A percentile compares a stretch with the other conserved stretches of the same genome.
These are phyloP conservation scores for Tylopilus microsporus DNA, from an alignment of 1,284 basidiomycete genomes.

Conservation along the genomic window DNA sequence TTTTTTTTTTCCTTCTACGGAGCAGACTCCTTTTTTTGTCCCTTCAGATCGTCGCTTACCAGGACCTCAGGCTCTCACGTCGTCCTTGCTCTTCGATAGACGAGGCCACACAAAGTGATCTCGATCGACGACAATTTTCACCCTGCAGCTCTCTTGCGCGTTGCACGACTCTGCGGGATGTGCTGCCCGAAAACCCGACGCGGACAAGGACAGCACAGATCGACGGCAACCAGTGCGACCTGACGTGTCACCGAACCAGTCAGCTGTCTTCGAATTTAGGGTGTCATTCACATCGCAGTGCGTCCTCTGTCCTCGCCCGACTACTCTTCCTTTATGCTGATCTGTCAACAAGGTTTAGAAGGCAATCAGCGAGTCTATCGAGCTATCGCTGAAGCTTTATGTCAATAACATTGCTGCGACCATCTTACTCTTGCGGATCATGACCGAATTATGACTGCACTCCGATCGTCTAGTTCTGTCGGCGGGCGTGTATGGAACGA, in stretches of 20 bases:
- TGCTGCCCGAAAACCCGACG: too few relatives aligned
- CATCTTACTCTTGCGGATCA: slow-evolving; percentile 75
- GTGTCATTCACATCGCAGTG: slow-evolving; percentile 92
- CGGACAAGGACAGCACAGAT: too few relatives aligned
- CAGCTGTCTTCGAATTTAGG: slow-evolving; percentile 90
- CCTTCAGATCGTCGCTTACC: too few relatives aligned
- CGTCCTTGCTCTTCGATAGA: too few relatives aligned
- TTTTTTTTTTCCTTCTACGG: too few relatives aligned
- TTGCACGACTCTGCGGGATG: too few relatives aligned
- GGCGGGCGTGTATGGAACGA: slow-evolving; percentile 96
- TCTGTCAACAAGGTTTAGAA: slow-evolving; percentile 69
- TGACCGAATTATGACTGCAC: slow-evolving; percentile 79
- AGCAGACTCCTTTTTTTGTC: too few relatives aligned
- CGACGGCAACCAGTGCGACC: slow-evolving; percentile 42
- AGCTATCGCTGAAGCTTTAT: slow-evolving; percentile 92
- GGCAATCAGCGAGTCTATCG: slow-evolving; percentile 96
- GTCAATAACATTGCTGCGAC: slow-evolving; percentile 87
- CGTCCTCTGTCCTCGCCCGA: slow-evolving; percentile 27
- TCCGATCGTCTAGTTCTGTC: slow-evolving; percentile 96
- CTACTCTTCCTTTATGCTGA: neutral
- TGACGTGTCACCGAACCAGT: slow-evolving; percentile 69
- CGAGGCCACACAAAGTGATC: too few relatives aligned
- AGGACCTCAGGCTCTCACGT: too few relatives aligned
- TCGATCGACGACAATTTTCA: too few relatives aligned
- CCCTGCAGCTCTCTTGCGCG: too few relatives aligned